These are phyloP conservation scores for Gracilaria domingensis DNA, from an alignment of 23 red algal species.

Conservation along the genomic window DNA sequence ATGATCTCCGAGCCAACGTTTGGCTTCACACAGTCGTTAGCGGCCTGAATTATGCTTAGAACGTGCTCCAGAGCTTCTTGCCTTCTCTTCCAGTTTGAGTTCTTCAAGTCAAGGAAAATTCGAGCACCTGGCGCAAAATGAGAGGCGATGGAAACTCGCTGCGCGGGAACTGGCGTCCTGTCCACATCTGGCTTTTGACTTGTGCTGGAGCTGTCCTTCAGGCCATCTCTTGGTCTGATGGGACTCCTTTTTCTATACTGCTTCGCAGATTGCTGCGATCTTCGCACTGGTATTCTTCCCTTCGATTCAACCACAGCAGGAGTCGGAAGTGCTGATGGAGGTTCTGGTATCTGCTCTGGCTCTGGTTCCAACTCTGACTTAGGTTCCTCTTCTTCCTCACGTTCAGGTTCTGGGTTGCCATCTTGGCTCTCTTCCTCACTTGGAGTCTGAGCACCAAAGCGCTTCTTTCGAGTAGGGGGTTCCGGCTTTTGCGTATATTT, in stretches of 20 bases:
- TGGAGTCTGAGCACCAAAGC: neutral
- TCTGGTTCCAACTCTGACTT: conserved; percentile 4
- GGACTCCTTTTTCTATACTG: conserved; percentile 19
- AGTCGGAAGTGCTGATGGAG: neutral
- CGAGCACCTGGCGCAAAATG: conserved; percentile 67
- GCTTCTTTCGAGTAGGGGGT: conserved; percentile 45
- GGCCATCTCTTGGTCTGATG: neutral
- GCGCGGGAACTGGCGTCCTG: neutral
- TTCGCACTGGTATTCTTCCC: neutral
- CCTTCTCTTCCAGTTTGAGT: conserved; percentile 83
- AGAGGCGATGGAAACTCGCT: conserved; percentile 55
- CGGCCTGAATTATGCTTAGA: conserved; percentile 44
- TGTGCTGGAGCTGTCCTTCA: neutral
- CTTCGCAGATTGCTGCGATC: neutral
- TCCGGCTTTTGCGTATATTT: conserved; percentile 70
- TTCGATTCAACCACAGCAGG: neutral
- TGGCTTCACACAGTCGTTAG: conserved; percentile 63
- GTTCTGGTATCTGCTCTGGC: conserved; percentile 1
- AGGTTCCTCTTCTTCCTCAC: conserved; percentile 27
- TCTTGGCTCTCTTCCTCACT: conserved; percentile 12
- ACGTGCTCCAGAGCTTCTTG: conserved; percentile 73
- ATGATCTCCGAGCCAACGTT: conserved; percentile 72
- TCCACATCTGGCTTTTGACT: neutral
- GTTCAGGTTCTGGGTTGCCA: neutral
- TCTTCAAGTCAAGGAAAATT: conserved; percentile 69